Base-by-base conservation (phyloP, 2,329 filamentous ascomycete genomes). In the Fusarium equiseti region DNA sequence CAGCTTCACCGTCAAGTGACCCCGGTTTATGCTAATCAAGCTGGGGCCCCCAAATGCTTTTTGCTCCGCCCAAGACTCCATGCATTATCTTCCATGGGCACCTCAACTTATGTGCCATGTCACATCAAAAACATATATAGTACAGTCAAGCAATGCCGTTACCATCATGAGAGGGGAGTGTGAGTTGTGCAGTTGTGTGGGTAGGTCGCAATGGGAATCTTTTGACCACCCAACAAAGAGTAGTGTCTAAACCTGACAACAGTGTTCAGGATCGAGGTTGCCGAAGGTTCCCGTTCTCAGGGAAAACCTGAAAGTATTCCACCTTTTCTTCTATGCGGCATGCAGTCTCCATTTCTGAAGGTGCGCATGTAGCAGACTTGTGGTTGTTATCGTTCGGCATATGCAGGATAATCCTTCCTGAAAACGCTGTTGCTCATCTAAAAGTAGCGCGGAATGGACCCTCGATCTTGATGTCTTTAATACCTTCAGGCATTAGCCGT, bases 401-500 rank as follows among this genome's bases (percentile, higher is more conserved):
- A 20, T 55, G 49, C 55, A 24, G 42, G 46, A 40, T 20, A 20
- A 57, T 24, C 13, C 42, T 32, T 46, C 42, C 45, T 18, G 22
- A 42, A 16, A 20, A 43, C 43, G 20, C 31, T 53, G 50, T 50
- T 63, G 16, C 61, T 72, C 57, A 76, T 59, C 74, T 75, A 61
- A 73, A 76, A 6, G 72, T 64, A 53, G 74, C 66, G 59, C 79
- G 76, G 56, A 81, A 86, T 22, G 85, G 84, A 5, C 85, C 85
- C 26, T 89, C 86, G 45, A 88, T 83, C 76, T 84, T 86, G 59
- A 88, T 81, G 62, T 88, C 86, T 70, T 80, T 84, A 69, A 89
- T 83, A 10, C 86, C 84, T 60, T 88, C 86, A 4, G 87, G 87
- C 83, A 89, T 86, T 73, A 86, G 79, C 24, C 87, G 84, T 67